Conservation (phyloP, 495 filamentous ascomycete species). For the Talaromyces proteolyticus region DNA sequence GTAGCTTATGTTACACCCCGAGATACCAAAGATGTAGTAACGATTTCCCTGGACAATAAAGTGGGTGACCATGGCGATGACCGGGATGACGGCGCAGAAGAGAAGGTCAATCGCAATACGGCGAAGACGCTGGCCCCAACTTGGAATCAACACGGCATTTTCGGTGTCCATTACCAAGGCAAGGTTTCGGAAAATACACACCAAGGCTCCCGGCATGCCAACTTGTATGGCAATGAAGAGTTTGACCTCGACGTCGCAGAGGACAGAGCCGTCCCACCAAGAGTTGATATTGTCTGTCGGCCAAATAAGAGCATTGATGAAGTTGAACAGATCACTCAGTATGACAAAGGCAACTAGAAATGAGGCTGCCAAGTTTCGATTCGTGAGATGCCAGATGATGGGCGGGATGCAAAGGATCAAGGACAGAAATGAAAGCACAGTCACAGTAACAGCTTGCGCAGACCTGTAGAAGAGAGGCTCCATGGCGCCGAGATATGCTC, state of each 20-base stretch:
- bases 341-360: slow-evolving; percentile 58
- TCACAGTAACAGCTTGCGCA: slow-evolving; percentile 29
- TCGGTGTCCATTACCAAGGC: slow-evolving; percentile 64
- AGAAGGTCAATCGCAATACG: slow-evolving; percentile 53
- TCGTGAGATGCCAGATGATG: slow-evolving; percentile 32
- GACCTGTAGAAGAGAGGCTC: slow-evolving; percentile 8
- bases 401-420: slow-evolving; percentile 47
- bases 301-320: slow-evolving; percentile 82
- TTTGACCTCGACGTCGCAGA: slow-evolving; percentile 82
- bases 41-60: slow-evolving; percentile 63
- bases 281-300: slow-evolving; percentile 55
- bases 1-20: slow-evolving; percentile 62
- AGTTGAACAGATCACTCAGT: slow-evolving; percentile 59
- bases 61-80: slow-evolving; percentile 59
- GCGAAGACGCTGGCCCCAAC: slow-evolving; percentile 43
- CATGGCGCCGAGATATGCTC: not conserved
- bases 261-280: slow-evolving; percentile 69
- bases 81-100: slow-evolving; percentile 64
- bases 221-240: slow-evolving; percentile 56
- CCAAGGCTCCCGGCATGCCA: slow-evolving; percentile 55
- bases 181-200: slow-evolving; percentile 70
- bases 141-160: slow-evolving; percentile 46
- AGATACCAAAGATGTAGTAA: slow-evolving; percentile 67
- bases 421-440: slow-evolving; percentile 49
- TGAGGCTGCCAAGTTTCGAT: slow-evolving; percentile 43